Evolutionary conservation across 208 protist genomes (phyloP).

Genomic region (Trypanosomatidae sp.): DNA sequence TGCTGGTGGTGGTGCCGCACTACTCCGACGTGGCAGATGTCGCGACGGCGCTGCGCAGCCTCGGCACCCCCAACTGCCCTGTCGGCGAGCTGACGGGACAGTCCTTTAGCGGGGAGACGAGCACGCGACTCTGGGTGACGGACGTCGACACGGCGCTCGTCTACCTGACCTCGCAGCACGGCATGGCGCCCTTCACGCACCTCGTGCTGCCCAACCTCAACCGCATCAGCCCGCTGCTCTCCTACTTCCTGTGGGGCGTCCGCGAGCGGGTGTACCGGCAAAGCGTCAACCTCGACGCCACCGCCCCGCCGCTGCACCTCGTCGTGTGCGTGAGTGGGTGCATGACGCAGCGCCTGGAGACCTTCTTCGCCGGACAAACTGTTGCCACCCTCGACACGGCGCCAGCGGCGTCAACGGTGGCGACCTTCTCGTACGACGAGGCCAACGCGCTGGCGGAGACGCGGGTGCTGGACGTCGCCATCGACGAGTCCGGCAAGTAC

Average conservation of each 20-base stretch:
- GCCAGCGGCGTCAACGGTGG: constrained; percentile 15
- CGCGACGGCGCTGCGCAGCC: constrained; percentile 39
- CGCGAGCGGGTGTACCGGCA: constrained; percentile 56
- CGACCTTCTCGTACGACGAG: constrained; percentile 83
- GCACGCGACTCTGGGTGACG: constrained; percentile 71
- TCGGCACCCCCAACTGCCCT: constrained; percentile 14
- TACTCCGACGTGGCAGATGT: constrained; percentile 72
- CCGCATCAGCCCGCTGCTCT: constrained; percentile 59
- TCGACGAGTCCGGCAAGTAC: constrained; percentile 55
- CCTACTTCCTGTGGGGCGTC: constrained; percentile 62
- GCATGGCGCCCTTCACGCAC: constrained; percentile 82
- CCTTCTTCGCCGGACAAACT: constrained; percentile 49
- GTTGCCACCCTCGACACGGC: constrained; percentile 23
- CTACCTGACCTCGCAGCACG: constrained; percentile 59
- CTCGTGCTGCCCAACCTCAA: constrained; percentile 68
- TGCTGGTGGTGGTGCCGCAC: constrained; percentile 83
- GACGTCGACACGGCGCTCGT: constrained; percentile 78
- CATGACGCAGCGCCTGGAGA: constrained; percentile 31
- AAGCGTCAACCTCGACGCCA: constrained; percentile 40
- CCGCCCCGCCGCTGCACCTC: constrained; percentile 37
- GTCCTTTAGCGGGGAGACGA: constrained; percentile 42
- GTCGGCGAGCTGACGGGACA: constrained; percentile 74
- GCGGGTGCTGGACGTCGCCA: constrained; percentile 76
- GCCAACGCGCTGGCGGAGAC: constrained; percentile 60
- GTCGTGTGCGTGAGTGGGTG: constrained; percentile 40